These are phyloP conservation scores for Platanus orientalis DNA, from an alignment of 164 flowering plant species.

Conservation along the genomic window DNA sequence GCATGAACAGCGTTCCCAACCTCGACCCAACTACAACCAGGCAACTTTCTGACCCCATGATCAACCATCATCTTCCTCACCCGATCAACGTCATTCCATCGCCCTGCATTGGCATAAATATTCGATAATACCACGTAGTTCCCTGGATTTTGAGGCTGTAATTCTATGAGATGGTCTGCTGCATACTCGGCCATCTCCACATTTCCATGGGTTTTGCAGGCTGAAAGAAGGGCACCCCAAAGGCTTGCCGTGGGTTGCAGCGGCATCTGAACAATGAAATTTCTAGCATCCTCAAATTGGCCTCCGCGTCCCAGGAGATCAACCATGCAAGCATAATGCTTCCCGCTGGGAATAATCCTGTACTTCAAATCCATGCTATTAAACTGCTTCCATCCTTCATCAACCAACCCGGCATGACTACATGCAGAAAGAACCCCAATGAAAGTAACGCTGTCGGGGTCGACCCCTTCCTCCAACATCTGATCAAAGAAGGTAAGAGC, in stretches of 20 bases:
- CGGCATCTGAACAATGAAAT: slow-evolving; percentile 30
- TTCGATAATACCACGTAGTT: slow-evolving; percentile 22
- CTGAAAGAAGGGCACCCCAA: slow-evolving; percentile 32
- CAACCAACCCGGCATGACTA: slow-evolving; percentile 24
- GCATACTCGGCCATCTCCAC: slow-evolving; percentile 32
- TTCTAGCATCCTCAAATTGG: slow-evolving; percentile 13
- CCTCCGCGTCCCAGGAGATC: slow-evolving; percentile 27
- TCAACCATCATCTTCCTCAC: slow-evolving; percentile 20
- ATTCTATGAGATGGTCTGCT: slow-evolving; percentile 18
- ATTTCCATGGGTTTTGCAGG: slow-evolving; percentile 23
- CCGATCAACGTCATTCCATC: slow-evolving; percentile 24
- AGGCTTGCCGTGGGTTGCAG: slow-evolving; percentile 29
- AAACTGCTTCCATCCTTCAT: slow-evolving; percentile 27
- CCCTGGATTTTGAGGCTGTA: slow-evolving; percentile 29
- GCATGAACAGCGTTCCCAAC: slow-evolving; percentile 13
- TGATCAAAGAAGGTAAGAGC: slow-evolving; percentile 22
- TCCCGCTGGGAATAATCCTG: slow-evolving; percentile 23
- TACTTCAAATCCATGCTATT: slow-evolving; percentile 19
- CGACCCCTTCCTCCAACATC: slow-evolving; percentile 18
- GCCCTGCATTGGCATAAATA: slow-evolving; percentile 21
- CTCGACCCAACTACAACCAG: slow-evolving; percentile 32
- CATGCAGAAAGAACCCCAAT: slow-evolving; percentile 29
- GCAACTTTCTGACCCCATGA: slow-evolving; percentile 15
- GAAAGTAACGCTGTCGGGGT: slow-evolving; percentile 22
- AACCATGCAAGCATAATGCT: slow-evolving; percentile 29